Evolutionary conservation across 2,329 filamentous ascomycete species (phyloP), one percentile per base, ranked within the genome.

Genomic region (Phymatotrichopsis omnivora): DNA sequence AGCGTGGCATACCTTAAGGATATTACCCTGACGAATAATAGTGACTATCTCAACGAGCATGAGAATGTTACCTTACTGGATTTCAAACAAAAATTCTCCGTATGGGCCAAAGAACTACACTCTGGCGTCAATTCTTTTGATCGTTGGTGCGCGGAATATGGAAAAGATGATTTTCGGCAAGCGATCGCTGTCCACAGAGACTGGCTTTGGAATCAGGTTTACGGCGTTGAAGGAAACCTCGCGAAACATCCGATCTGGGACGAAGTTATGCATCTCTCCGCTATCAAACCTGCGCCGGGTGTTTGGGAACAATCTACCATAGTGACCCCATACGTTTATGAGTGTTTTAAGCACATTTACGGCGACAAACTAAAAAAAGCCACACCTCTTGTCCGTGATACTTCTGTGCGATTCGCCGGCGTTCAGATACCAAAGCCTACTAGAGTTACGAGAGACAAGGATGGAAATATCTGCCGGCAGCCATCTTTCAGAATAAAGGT

Each of bases 291-390:
- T 11, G 44, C 49, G 50, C 10, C 55, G 57, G 11, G 68, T 69
- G 53, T 58, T 8, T 45, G 55, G 54, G 49, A 60, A 53, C 29
- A 44, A 31, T 30, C 61, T 3, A 89, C 84, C 0, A 63, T 83
- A 0, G 79, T 87, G 0, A 89, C 85, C 0, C 74, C 78, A 0
- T 83, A 80, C 45, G 73, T 82, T 0, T 71, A 75, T 49, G 58
- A 73, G 3, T 74, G 74, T 43, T 91, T 91, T 52, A 65, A 68
- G 3, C 64, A 78, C 16, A 70, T 85, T 60, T 82, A 79, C 55
- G 73, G 68, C 1, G 59, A 66, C 2, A 63, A 71, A 2, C 64
- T 85, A 5, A 62, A 69, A 42, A 48, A 51, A 17, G 48, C 49
- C 17, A 44, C 12, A 20, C 45, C 45, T 19, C 31, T 36, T 11